Conservation (phyloP, 768 basidiomycete genomes). For the Termitomyces sp. region DNA sequence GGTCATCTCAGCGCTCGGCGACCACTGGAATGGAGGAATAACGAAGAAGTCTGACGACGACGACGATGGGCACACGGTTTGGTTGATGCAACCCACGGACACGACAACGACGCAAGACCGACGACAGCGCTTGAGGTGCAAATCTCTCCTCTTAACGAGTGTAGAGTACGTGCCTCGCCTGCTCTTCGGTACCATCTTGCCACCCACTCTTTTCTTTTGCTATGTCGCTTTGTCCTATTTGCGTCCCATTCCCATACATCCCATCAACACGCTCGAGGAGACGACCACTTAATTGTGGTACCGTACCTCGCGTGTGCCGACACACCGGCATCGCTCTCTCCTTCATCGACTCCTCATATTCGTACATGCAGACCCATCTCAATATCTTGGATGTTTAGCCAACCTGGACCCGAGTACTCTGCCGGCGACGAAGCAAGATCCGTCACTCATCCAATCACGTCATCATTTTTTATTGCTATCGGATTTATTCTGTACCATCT, state of each 20-base stretch:
- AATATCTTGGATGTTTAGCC: conserved; percentile 27
- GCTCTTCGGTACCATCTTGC: conserved; percentile 56
- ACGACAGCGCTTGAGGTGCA: conserved; percentile 53
- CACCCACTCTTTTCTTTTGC: conserved; percentile 39
- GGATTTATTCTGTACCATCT: conserved; percentile 34
- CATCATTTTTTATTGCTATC: conserved; percentile 48
- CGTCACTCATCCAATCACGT: conserved; percentile 21
- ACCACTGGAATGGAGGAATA: conserved; percentile 29
- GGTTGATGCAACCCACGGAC: conserved; percentile 51
- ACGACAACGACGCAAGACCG: conserved; percentile 75
- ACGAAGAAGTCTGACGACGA: conserved; percentile 38
- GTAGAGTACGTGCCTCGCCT: conserved; percentile 55
- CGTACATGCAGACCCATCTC: conserved; percentile 28
- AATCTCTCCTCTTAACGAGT: conserved; percentile 49
- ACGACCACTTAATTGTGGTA: conserved; percentile 85
- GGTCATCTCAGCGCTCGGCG: conserved; percentile 32
- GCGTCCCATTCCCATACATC: conserved; percentile 50
- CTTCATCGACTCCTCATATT: conserved; percentile 23
- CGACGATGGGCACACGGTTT: conserved; percentile 54
- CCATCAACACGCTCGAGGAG: conserved; percentile 63
- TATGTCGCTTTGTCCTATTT: conserved; percentile 35
- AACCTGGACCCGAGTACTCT: conserved; percentile 17
- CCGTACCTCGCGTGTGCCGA: conserved; percentile 77
- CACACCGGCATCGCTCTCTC: conserved; percentile 61
- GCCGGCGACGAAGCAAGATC: conserved; percentile 18